These are phyloP conservation scores for Hortiboletus campestris DNA, from an alignment of 768 basidiomycete genomes.

Conservation along the genomic window DNA sequence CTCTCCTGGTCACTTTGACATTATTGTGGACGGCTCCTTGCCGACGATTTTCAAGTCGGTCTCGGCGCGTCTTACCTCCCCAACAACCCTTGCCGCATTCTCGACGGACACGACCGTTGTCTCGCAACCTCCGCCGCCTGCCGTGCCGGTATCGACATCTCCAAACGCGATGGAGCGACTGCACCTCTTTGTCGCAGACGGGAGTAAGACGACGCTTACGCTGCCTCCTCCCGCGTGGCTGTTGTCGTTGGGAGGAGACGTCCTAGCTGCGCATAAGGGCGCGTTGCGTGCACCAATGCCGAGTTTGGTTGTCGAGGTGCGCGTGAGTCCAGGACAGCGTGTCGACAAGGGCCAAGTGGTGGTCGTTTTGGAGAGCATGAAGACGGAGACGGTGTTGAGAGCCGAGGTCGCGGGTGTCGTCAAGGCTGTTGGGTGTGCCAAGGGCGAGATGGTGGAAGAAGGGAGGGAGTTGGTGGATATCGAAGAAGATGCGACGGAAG, in stretches of 20 bases:
- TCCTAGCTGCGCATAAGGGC: slow-evolving; percentile 54
- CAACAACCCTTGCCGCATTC: slow-evolving; percentile 51
- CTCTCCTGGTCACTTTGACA: slow-evolving; percentile 48
- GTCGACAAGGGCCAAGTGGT: slow-evolving; percentile 81
- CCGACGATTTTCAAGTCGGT: slow-evolving; percentile 46
- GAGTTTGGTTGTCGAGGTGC: slow-evolving; percentile 88
- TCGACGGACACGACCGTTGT: slow-evolving; percentile 66
- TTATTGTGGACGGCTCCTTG: slow-evolving; percentile 42
- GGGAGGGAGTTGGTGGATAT: slow-evolving; percentile 76
- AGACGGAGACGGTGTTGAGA: slow-evolving; percentile 89
- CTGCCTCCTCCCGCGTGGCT: slow-evolving; percentile 73
- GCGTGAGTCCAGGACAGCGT: slow-evolving; percentile 69
- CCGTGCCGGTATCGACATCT: slow-evolving; percentile 52
- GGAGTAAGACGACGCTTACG: slow-evolving; percentile 62
- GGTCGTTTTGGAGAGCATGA: slow-evolving; percentile 93
- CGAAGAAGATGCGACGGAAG: slow-evolving; percentile 38
- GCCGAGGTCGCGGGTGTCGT: slow-evolving; percentile 69
- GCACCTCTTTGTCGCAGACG: slow-evolving; percentile 63
- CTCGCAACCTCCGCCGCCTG: slow-evolving; percentile 58
- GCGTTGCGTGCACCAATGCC: slow-evolving; percentile 86
- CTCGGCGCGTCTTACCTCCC: slow-evolving; percentile 53
- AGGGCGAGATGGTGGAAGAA: slow-evolving; percentile 92
- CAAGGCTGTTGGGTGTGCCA: slow-evolving; percentile 67
- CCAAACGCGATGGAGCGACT: slow-evolving; percentile 66
- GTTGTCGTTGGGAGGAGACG: slow-evolving; percentile 60